A percentile compares a stretch with the other conserved stretches of the same genome.
phyloP scores from a whole-genome alignment of 2,329 filamentous ascomycete genomes.

The Aspergillus costaricaensis region DNA sequence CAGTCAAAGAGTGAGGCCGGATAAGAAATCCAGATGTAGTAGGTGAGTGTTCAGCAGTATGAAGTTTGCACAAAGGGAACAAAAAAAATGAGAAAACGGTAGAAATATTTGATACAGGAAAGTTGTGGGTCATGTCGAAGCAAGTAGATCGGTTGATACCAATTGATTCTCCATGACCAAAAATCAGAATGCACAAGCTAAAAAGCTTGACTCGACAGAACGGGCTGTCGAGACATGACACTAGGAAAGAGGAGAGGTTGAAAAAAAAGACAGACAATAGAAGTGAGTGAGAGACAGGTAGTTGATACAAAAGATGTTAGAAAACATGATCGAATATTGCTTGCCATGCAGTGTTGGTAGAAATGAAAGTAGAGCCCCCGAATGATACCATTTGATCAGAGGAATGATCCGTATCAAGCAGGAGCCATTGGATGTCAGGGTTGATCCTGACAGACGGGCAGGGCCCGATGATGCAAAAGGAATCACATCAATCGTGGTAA shows the following conservation, averaged over 20 bases:
- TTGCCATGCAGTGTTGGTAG: conserved; percentile 14
- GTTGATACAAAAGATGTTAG: conserved; percentile 19
- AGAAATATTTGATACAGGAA: conserved; percentile 4
- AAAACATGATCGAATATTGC: conserved; percentile 16
- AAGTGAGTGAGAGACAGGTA: conserved; percentile 14
- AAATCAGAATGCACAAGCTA: neutral
- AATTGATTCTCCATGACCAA: neutral
- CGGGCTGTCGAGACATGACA: neutral
- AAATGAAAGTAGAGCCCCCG: conserved; percentile 9
- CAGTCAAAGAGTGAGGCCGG: conserved; percentile 2
- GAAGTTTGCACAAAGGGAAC: neutral
- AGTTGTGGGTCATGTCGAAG: neutral
- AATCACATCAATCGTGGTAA: conserved; percentile 38
- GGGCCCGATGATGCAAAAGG: conserved; percentile 24
- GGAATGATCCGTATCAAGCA: conserved; percentile 12
- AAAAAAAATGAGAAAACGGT: neutral
- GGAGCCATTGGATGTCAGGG: conserved; percentile 14
- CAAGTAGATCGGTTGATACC: neutral
- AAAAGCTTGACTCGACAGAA: neutral
- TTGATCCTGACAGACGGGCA: conserved; percentile 15
- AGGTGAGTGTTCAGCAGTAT: neutral
- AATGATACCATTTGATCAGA: conserved; percentile 8
- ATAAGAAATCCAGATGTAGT: neutral
- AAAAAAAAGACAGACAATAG: conserved; percentile 10
- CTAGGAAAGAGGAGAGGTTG: neutral